Evolutionary conservation across 495 filamentous ascomycete genomes (phyloP).

Genomic region (Tuber melanosporum): DNA sequence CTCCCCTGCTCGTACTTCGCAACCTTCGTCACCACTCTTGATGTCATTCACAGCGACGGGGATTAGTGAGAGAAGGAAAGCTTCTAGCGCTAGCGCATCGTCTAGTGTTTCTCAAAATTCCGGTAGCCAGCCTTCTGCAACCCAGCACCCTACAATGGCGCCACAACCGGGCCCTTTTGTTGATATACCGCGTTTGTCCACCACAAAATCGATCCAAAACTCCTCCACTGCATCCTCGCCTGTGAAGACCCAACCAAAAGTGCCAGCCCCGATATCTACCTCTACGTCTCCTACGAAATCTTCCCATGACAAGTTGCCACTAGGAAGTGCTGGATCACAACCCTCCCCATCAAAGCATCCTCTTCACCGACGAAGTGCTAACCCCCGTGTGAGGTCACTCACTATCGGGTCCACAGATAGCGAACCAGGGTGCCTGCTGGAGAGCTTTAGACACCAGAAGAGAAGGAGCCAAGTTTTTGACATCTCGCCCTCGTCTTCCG

Average conservation of each 20-base stretch:
- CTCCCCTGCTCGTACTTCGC: conserved; percentile 78
- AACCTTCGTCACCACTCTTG: conserved; percentile 88
- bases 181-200: conserved; percentile 59
- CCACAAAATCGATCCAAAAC: conserved; percentile 44
- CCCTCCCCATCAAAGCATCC: conserved; percentile 51
- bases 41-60: conserved; percentile 71
- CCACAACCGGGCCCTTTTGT: conserved; percentile 69
- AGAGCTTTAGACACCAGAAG: conserved; percentile 70
- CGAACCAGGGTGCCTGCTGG: conserved; percentile 56
- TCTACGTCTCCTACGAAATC: conserved; percentile 41
- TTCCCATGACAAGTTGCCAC: conserved; percentile 29
- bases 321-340: conserved; percentile 16
- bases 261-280: conserved; percentile 31
- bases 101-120: conserved; percentile 64
- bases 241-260: conserved; percentile 54
- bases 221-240: conserved; percentile 67
- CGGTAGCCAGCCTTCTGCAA: neutral
- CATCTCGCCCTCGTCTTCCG: conserved; percentile 93
- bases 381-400: conserved; percentile 69
- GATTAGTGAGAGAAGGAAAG: conserved; percentile 54
- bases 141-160: conserved; percentile 56
- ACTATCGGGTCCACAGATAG: conserved; percentile 93
- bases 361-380: conserved; percentile 42
- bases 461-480: conserved; percentile 91
- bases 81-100: conserved; percentile 57